Base-by-base conservation (phyloP, 176 grass and related monocot genomes). In the Hsuehochloa calcarea region DNA sequence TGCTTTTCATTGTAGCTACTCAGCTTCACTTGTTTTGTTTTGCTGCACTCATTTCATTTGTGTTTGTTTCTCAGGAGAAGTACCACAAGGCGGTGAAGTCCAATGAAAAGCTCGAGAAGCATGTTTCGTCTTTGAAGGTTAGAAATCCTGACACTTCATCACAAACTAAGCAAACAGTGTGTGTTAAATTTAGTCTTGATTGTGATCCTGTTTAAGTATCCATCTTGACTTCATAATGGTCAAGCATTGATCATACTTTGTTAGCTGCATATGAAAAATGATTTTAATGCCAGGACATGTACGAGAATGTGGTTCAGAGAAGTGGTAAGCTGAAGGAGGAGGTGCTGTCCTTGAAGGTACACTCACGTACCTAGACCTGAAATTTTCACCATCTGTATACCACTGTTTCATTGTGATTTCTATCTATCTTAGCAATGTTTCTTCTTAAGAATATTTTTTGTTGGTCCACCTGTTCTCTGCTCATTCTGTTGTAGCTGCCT, bases 261-360 rank as follows among this genome's bases (percentile, higher is more conserved):
- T 61, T 75, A 74, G 20, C 38, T 84, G 68, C 10, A 80, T 49
- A 72, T 74, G 52, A 60, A 25, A 68, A 79, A 60, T 13, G 3
- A 50, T 16, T 69, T 74, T 20, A 39, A 86, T 49, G 89, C 20
- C 84, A 92, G 90, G 90, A 84, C 49, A 92, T 45, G 64, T 89
- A 89, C 38, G 75, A 92, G 80, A 63, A 61, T 47, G 25, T 87
- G 84, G 61, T 84, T 79, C 79, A 84, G 17, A 73, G 76, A n/a
- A 89, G 80, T 39, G 52, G 41, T 82, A 82, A 84, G 45, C 70
- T 89, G 38, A 78, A 89, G 75, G 20, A 87, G 65, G 87, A 92
- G 52, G 68, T 92, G 41, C 41, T 79, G 25, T 89, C 87, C 63
- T 74, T 87, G 35, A 89, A 92, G 90, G 90, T 92, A 92, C 62